A percentile compares a stretch with the other conserved stretches of the same genome.
Conservation (phyloP, 345 rosid genomes). For the Atalantia buxifolia region DNA sequence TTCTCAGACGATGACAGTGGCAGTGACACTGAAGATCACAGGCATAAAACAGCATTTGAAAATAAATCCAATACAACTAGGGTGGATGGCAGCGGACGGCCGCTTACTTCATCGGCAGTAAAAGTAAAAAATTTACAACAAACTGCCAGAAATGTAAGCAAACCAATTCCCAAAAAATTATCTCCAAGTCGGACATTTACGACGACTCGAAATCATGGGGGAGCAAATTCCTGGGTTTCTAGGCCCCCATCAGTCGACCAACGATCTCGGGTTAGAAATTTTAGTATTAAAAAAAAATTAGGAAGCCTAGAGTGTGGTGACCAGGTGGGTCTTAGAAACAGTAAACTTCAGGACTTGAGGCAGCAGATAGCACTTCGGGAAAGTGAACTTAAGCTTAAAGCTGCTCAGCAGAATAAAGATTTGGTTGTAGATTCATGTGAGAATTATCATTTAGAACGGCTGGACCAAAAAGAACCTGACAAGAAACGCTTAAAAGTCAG, state of each 20-base stretch:
- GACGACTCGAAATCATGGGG: slow-evolving; percentile 31
- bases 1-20: slow-evolving; percentile 87
- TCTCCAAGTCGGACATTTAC: slow-evolving; percentile 42
- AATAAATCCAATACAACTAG: slow-evolving; percentile 27
- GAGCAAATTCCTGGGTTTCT: slow-evolving; percentile 33
- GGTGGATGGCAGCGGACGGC: slow-evolving; percentile 28
- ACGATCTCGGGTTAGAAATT: slow-evolving; percentile 38
- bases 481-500: slow-evolving; percentile 60
- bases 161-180: slow-evolving; percentile 38
- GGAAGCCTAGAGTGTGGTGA: slow-evolving; percentile 46
- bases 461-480: slow-evolving; percentile 51
- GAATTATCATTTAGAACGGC: slow-evolving; percentile 21
- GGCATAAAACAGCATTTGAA: slow-evolving; percentile 22
- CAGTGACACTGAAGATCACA: slow-evolving; percentile 61
- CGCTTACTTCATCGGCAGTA: slow-evolving; percentile 25
- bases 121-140: slow-evolving; percentile 32
- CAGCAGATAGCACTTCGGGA: slow-evolving; percentile 93
- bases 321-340: slow-evolving; percentile 38
- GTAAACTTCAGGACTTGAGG: slow-evolving; percentile 71
- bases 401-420: slow-evolving; percentile 58
- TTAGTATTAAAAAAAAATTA: slow-evolving; percentile 32
- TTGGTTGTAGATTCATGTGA: slow-evolving; percentile 26
- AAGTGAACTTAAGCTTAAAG: slow-evolving; percentile 72
- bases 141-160: slow-evolving; percentile 30
- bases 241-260: slow-evolving; percentile 28